Base-by-base conservation (phyloP, 1,139 yeast species). In the Scheffersomyces parashehatae region DNA sequence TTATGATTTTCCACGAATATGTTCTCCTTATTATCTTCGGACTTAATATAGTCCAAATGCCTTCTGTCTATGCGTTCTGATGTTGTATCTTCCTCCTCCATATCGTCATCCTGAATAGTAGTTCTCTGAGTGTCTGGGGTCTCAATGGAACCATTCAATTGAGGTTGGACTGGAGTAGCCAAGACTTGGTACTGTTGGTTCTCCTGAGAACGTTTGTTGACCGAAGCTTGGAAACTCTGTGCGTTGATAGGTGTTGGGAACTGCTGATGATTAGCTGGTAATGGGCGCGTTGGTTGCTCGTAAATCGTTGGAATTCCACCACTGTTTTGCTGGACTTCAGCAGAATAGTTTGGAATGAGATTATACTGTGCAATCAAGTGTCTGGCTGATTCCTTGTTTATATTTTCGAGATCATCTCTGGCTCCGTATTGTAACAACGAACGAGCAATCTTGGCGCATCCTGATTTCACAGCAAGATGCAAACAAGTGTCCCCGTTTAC, bases 401-500 rank as follows among this genome's bases (percentile, higher is more conserved):
- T 64, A 51, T 75, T 75, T 34, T 65, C 63, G 36, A 75, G 59
- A 50, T 72, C 75, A 54, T 78, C 80, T 36, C 75, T 59, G 4
- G 82, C 81, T 12, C 82, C 81, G 47, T 65, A 68, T 36, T 67
- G 60, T 43, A 75, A 56, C 38, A 79, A 64, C 8, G 62, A 51
- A 40, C 68, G 67, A 4, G 72, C 72, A 33, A 82, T 58, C 36
- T 64, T 68, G 3, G 62, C 45, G 46, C 74, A 67, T 37, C 68
- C 69, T 7, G 75, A 61, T 47, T 74, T 73, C 3, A 79, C 69
- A 5, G 90, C 87, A 39, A 85, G 64, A 54, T 84, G 88, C 41
- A 84, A 63, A 29, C 87, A 83, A 0, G 90, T 83, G 50, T 84
- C 84, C 5, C 91, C 90, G 48, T 79, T 73, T 11, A 74, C 75